Evolutionary conservation across 257 asterid species (phyloP), one percentile per base, ranked within the genome.

Genomic region (Solanum arcanum): DNA sequence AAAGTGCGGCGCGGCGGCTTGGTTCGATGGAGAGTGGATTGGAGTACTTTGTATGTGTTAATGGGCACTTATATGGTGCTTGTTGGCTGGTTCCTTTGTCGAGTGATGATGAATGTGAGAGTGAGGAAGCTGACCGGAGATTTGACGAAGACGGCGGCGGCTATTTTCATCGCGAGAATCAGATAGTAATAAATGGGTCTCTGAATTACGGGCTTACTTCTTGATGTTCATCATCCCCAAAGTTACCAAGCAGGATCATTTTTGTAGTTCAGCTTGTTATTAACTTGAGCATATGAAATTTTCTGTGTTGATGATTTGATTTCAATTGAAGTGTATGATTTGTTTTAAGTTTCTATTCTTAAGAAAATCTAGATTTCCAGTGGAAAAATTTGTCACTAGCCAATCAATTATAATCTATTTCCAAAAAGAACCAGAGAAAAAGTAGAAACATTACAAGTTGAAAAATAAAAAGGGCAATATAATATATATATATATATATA

Each of bases 1-100:
- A 47, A 90, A 92, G 89, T 49, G 98, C 96, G 39, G 94, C 95
- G 2, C 86, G 97, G 52, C 89, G 98, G 87, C 94, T 96, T 37
- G 98, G 96, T 5, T 91, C 96, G 44, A 88, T 91, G n/a, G 96
- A 92, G 23, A 95, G 88, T 15, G 94, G 90, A 46, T 25, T 94
- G 86, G 98, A 96, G 93, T 94, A 94, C 66, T 95, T 93, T 87
- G 98, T 96, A 31, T 96, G 99, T 90, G 87, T 96, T 68, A 93
- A 94, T 68, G 99, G 98, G 0, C 98, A 96, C 87, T 88, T 96
- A 87, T 97, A 93, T 85, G 99, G 99, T 20, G 66, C 91, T 87
- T 96, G 98, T 91, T 93, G 96, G 98, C 56, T 96, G 87, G 95
- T 92, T 49, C 95, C 90, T 7, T 86, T 96, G 33, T 95, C 99